Evolutionary conservation across 2,329 filamentous ascomycete genomes (phyloP), one percentile per base, ranked within the genome.

Genomic region (Dactylella cylindrospora): DNA sequence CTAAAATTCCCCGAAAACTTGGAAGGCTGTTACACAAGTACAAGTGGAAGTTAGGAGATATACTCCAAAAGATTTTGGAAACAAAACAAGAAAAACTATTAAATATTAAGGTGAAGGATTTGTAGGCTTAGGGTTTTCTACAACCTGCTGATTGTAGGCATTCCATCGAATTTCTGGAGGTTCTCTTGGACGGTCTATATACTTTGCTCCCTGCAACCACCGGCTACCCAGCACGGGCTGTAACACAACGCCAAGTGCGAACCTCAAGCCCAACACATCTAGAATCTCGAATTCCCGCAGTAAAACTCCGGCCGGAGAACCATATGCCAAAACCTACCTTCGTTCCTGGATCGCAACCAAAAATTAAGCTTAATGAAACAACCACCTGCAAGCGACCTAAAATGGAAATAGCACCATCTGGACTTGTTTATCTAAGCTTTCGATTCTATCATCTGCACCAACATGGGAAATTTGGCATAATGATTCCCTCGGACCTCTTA

Each of bases 231-330:
- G 38, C 15, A 22, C 2, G 20, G 29, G 15, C 45, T n/a, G 55
- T 61, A 40, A 25, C 55, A 61, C 55, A 61, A 39, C 22, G 19
- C 26, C 39, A 13, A 4, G n/a, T 19, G 28, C 20, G 15, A 39
- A 53, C 47, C 41, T 41, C 55, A 45, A 15, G n/a, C 31, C 36
- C 55, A 61, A 61, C 55, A 61, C 55, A 61, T 43, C 43, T 52
- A 29, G 22, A 15, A 19, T 12, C 17, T 20, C 13, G n/a, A n/a
- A n/a, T n/a, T n/a, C n/a, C n/a, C n/a, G n/a, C n/a, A n/a, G n/a
- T n/a, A n/a, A 29, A 31, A 25, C 22, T 20, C 39, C 33, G 15
- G 26, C 41, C 40, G 28, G 40, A 45, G 38, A 41, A n/a, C n/a
- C n/a, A n/a, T n/a, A n/a, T n/a, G n/a, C n/a, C n/a, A n/a, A n/a